These are phyloP conservation scores for Aspergillus nanangensis DNA, from an alignment of 495 filamentous ascomycete species.

Conservation along the genomic window DNA sequence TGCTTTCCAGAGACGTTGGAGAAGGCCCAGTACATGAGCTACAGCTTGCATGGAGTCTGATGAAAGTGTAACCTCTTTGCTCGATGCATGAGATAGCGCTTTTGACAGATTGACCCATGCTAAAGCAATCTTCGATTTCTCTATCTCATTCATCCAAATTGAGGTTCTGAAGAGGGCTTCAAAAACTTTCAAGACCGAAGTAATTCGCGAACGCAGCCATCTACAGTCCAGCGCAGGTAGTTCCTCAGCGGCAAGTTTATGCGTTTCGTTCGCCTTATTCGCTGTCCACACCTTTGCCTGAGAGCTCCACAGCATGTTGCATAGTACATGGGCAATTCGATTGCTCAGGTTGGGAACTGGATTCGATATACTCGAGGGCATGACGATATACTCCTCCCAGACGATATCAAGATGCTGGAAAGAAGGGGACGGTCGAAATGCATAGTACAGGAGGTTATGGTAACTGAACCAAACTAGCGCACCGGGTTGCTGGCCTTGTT, in stretches of 20 bases:
- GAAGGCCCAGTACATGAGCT: slow-evolving; percentile 59
- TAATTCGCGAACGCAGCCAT: slow-evolving; percentile 76
- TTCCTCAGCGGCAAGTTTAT: slow-evolving; percentile 59
- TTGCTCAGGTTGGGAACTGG: slow-evolving; percentile 30
- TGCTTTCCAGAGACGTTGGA: slow-evolving; percentile 63
- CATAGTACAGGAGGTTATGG: slow-evolving; percentile 80
- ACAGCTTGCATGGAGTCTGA: slow-evolving; percentile 76
- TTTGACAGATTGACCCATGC: slow-evolving; percentile 69
- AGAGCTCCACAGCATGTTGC: slow-evolving; percentile 62
- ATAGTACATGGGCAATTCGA: slow-evolving; percentile 60
- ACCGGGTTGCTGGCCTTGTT: slow-evolving; percentile 50
- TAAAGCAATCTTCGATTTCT: slow-evolving; percentile 37
- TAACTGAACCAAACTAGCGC: slow-evolving; percentile 63
- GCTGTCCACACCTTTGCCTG: slow-evolving; percentile 68
- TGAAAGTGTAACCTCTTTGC: slow-evolving; percentile 86
- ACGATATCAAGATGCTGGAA: slow-evolving; percentile 61
- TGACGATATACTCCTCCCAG: slow-evolving; percentile 72
- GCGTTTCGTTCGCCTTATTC: slow-evolving; percentile 56
- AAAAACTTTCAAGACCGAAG: slow-evolving; percentile 57
- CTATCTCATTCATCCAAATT: slow-evolving; percentile 45
- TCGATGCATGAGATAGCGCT: slow-evolving; percentile 70
- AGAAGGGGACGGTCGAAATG: slow-evolving; percentile 65
- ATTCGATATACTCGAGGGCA: slow-evolving; percentile 32
- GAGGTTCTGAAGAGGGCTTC: slow-evolving; percentile 57
- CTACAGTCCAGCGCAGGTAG: slow-evolving; percentile 74